Evolutionary conservation across 1,284 basidiomycete genomes (phyloP).

Genomic region (Jaminaea rosea): DNA sequence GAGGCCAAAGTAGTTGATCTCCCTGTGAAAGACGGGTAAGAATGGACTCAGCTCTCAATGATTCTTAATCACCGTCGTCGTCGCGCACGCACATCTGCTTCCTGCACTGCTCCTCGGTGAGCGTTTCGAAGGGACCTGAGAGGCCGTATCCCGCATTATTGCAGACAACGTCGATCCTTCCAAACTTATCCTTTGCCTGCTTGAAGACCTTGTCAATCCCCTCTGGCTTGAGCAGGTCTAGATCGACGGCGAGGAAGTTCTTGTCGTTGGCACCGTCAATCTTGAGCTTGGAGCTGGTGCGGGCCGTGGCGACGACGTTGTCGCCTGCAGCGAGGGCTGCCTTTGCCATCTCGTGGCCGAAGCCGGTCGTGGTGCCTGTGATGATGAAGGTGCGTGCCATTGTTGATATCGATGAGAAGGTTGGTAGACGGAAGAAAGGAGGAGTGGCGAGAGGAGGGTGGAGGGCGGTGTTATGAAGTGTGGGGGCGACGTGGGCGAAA

Average conservation of each 20-base stretch:
- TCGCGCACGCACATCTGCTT: too few relatives aligned
- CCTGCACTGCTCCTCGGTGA: conserved; percentile 41
- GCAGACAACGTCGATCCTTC: conserved; percentile 49
- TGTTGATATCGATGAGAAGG: too few relatives aligned
- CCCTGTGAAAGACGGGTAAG: too few relatives aligned
- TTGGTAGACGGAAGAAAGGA: too few relatives aligned
- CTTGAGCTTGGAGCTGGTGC: conserved; percentile 18
- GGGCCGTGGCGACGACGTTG: conserved; percentile 35
- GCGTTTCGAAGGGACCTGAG: conserved; percentile 45
- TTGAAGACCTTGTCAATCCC: conserved; percentile 47
- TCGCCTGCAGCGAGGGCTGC: conserved; percentile 53
- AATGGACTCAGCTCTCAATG: too few relatives aligned
- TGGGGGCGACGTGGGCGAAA: too few relatives aligned
- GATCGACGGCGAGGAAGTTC: conserved; percentile 14
- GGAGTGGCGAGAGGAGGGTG: too few relatives aligned
- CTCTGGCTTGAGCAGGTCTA: conserved; percentile 40
- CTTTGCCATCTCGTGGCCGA: conserved; percentile 61
- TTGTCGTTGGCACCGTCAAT: conserved; percentile 13
- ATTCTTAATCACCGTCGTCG: too few relatives aligned
- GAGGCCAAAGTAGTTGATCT: conserved; percentile 48
- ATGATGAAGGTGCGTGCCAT: conserved; percentile 32
- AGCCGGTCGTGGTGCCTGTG: conserved; percentile 48
- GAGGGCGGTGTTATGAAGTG: too few relatives aligned
- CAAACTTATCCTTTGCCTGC: conserved; percentile 42
- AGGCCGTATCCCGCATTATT: conserved; percentile 49